phyloP scores from a whole-genome alignment of 768 basidiomycete genomes.

The Rhizopogon salebrosus region DNA sequence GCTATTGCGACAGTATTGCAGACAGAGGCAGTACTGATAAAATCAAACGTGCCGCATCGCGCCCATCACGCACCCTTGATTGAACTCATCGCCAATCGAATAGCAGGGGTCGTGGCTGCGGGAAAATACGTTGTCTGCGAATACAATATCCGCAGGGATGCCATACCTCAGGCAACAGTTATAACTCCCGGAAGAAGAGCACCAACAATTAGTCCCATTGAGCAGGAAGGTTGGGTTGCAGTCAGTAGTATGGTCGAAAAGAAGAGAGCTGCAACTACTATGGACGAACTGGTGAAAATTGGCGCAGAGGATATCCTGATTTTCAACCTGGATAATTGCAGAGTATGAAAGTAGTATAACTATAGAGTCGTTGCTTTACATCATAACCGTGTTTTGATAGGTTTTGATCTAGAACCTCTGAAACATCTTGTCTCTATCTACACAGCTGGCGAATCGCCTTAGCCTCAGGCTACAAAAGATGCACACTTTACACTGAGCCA shows the following conservation, averaged over 20 bases:
- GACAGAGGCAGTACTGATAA: constrained; percentile 91
- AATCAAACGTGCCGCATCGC: constrained; percentile 60
- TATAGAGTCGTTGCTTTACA: too few species aligned
- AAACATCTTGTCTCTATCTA: too few species aligned
- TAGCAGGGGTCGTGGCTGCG: constrained; percentile 88
- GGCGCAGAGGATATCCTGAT: constrained; percentile 92
- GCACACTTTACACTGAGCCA: background rate
- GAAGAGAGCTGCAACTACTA: constrained; percentile 69
- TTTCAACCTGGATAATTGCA: constrained; percentile 89
- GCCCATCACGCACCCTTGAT: constrained; percentile 63
- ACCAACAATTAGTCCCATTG: constrained; percentile 82
- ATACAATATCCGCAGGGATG: constrained; percentile 79
- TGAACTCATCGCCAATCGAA: constrained; percentile 69
- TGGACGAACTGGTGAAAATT: constrained; percentile 79
- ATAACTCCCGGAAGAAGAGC: constrained; percentile 89
- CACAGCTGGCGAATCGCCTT: too few species aligned
- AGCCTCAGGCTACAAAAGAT: background rate
- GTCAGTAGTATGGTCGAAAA: constrained; percentile 93
- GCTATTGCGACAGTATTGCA: constrained; percentile 86
- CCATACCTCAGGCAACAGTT: constrained; percentile 52
- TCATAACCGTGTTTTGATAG: too few species aligned
- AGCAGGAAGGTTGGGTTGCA: constrained; percentile 82
- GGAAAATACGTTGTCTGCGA: constrained; percentile 84
- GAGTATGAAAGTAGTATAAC: constrained; percentile 47
- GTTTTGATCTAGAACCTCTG: too few species aligned